A percentile compares a stretch with the other conserved stretches of the same genome.
Conservation (phyloP, 1,139 yeast species). For the Saccharomyces hybrid region DNA sequence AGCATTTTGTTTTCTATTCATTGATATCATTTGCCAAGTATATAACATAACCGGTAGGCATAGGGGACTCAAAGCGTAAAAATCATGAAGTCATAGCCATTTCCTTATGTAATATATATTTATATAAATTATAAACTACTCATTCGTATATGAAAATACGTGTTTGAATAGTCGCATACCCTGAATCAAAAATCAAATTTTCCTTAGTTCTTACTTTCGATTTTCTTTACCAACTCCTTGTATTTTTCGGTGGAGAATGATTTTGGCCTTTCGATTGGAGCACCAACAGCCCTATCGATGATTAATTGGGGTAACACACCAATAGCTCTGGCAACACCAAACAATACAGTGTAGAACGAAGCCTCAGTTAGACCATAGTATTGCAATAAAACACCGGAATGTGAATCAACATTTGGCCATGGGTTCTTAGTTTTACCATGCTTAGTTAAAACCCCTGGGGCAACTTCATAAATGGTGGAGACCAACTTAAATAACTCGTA, state of each 20-base stretch:
- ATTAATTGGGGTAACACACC: conserved; percentile 97
- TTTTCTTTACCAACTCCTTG: conserved; percentile 29
- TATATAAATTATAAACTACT: not conserved
- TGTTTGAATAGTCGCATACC: not conserved
- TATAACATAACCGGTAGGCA: not conserved
- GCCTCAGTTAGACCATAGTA: conserved; percentile 95
- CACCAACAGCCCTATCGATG: conserved; percentile 90
- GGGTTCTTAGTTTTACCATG: conserved; percentile 99
- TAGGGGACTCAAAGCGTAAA: not conserved
- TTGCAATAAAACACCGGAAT: conserved; percentile 93
- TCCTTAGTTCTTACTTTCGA: not conserved
- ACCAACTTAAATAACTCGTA: conserved; percentile 88
- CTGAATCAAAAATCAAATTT: not conserved
- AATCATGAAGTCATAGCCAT: not conserved
- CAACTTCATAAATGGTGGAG: conserved; percentile 85
- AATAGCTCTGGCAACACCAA: conserved; percentile 96
- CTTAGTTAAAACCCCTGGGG: conserved; percentile 88
- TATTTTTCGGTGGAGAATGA: conserved; percentile 65
- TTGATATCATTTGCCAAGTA: no score
- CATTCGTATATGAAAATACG: not conserved
- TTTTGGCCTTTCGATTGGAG: conserved; percentile 97
- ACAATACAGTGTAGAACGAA: conserved; percentile 93
- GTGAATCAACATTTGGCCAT: conserved; percentile 98
- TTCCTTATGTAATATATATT: not conserved
- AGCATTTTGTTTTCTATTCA: not conserved